A percentile compares a stretch with the other conserved stretches of the same genome.
These are phyloP conservation scores for Amphirosellinia nigrospora DNA, from an alignment of 495 filamentous ascomycete genomes.

Conservation along the genomic window DNA sequence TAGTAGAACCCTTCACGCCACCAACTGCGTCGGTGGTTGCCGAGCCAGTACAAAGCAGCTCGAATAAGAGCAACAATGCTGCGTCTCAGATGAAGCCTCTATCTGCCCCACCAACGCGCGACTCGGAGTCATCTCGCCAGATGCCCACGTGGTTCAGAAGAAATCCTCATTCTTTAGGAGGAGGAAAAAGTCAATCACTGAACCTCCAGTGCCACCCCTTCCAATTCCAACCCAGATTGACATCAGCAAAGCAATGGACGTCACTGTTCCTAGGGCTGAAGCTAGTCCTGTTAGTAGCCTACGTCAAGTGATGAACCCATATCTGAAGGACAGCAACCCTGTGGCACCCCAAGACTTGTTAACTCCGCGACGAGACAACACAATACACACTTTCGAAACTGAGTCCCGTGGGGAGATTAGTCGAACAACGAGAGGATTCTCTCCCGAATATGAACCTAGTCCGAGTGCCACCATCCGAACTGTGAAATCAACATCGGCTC, in stretches of 20 bases:
- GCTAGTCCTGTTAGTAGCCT: slow-evolving; percentile 86
- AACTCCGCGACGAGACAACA: slow-evolving; percentile 29
- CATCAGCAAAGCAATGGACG: slow-evolving; percentile 38
- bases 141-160: slow-evolving; percentile 70
- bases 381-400: slow-evolving; percentile 28
- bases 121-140: slow-evolving; percentile 44
- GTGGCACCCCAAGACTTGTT: slow-evolving; percentile 19
- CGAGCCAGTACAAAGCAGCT: slow-evolving; percentile 22
- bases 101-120: slow-evolving; percentile 55
- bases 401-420: slow-evolving; percentile 37
- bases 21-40: slow-evolving; percentile 29
- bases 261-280: slow-evolving; percentile 38
- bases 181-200: slow-evolving; percentile 82
- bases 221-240: slow-evolving; percentile 39
- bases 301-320: slow-evolving; percentile 89
- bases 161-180: slow-evolving; percentile 94
- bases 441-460: slow-evolving; percentile 68
- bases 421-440: slow-evolving; percentile 58
- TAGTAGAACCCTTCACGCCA: slow-evolving; percentile 12
- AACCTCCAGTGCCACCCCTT: slow-evolving; percentile 49
- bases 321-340: slow-evolving; percentile 54
- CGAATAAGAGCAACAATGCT: slow-evolving; percentile 30
- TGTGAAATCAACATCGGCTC: slow-evolving; percentile 51
- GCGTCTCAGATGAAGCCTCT: slow-evolving; percentile 48
- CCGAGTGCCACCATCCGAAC: slow-evolving; percentile 64